Evolutionary conservation across 1,284 basidiomycete species (phyloP).

Genomic region (Agroathelia rolfsii): DNA sequence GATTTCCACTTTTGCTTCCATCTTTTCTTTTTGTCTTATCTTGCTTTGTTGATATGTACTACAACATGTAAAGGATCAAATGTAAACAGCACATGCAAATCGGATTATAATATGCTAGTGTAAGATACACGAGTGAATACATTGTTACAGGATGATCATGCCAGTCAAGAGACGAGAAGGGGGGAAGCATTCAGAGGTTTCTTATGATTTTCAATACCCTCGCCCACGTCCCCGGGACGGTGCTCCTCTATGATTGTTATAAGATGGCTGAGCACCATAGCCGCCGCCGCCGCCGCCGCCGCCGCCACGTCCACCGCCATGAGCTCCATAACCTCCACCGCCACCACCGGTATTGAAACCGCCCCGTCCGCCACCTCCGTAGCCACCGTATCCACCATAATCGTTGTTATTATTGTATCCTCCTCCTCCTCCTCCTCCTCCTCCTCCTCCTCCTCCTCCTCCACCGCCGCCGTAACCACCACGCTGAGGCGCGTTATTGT

Average conservation of each 20-base stretch:
- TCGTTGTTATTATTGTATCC: conserved; percentile 15
- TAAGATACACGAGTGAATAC: too few species aligned
- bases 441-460: conserved; percentile 15
- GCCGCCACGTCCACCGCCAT: conserved; percentile 8
- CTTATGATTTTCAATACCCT: conserved; percentile 14
- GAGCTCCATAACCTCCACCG: conserved; percentile 10
- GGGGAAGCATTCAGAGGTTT: too few species aligned
- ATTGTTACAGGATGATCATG: too few species aligned
- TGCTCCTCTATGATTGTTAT: conserved; percentile 1
- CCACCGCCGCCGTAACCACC: conserved; percentile 17
- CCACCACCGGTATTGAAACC: conserved; percentile 15
- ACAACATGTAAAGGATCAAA: too few species aligned
- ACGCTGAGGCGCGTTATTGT: conserved; percentile 14
- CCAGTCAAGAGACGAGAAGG: too few species aligned
- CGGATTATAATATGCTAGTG: too few species aligned
- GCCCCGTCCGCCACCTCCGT: conserved; percentile 10
- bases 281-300: conserved; percentile 12
- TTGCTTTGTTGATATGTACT: too few species aligned
- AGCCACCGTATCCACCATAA: conserved; percentile 15
- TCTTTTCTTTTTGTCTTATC: too few species aligned
- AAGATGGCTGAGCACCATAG: conserved; percentile 15
- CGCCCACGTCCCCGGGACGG: conserved; percentile 8
- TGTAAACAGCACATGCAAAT: too few species aligned
- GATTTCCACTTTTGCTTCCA: too few species aligned
- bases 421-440: conserved; percentile 11